Evolutionary conservation across 78 protist species (phyloP), one percentile per base, ranked within the genome.

Genomic region (Polysphondylium violaceum): DNA sequence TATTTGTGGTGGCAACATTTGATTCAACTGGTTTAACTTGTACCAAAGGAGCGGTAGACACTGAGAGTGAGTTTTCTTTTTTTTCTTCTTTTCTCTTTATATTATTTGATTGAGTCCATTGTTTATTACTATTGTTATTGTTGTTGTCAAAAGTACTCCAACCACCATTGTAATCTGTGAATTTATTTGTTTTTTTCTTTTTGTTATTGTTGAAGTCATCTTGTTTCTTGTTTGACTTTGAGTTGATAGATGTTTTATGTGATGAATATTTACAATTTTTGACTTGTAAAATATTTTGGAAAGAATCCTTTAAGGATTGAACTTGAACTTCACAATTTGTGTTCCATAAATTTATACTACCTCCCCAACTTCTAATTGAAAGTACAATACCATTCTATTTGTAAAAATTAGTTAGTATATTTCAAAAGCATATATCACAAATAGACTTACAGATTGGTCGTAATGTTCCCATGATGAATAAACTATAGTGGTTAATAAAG

Each of bases 281-380:
- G 31, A 59, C 58, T 50, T 27, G 50, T 17, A 81, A 44, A 56
- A 81, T 47, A 81, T 67, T 69, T 53, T 81, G 90, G 0, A 81
- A 41, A 21, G 65, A 25, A 27, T 81, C 90, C 58, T 44, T 81
- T 3, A 81, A 47, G 9, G 71, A 14, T 31, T 69, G 44, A 43
- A 81, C 90, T n/a, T 40, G 31, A 53, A 29, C 47, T 36, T 81
- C 90, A 40, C 73, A 67, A 38, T 60, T 69, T 43, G 25, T 25
- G 31, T 81, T 81, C 90, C 90, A 81, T 68, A 81, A 29, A 69
- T 41, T 71, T 56, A 81, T 81, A 58, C 79, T 69, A 25, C 56
- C 78, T 31, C 90, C 90, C 90, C 90, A 81, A 69, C 75, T 69
- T 81, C 90, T 81, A 69, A 81, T 55, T 68, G 90, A 69, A 19